A percentile compares a stretch with the other conserved stretches of the same genome.
These are phyloP conservation scores for Aspergillus tanneri DNA, from an alignment of 2,329 filamentous ascomycete species.

Conservation along the genomic window DNA sequence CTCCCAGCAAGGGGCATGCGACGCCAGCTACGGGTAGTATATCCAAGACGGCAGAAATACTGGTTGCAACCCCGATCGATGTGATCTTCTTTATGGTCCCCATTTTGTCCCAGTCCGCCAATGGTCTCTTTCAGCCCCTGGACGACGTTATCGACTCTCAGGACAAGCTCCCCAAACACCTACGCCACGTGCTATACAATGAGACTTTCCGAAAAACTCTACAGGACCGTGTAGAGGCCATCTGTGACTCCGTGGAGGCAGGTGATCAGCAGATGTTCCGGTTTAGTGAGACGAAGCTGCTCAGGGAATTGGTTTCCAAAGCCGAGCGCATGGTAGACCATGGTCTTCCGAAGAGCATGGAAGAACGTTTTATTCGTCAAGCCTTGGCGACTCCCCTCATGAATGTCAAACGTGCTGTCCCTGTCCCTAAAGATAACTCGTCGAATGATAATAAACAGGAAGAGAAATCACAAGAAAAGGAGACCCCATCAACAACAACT, in stretches of 20 bases:
- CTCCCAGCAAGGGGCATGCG: slow-evolving; percentile 44
- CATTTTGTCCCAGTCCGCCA: slow-evolving; percentile 55
- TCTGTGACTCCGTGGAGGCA: slow-evolving; percentile 81
- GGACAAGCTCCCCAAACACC: slow-evolving; percentile 41
- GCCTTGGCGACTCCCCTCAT: slow-evolving; percentile 74
- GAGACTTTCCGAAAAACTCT: slow-evolving; percentile 49
- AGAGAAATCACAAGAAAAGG: slow-evolving; percentile 29
- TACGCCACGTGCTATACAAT: slow-evolving; percentile 43
- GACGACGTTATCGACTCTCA: slow-evolving; percentile 52
- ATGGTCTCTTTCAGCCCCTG: slow-evolving; percentile 46
- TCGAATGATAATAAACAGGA: slow-evolving; percentile 25
- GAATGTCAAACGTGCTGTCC: slow-evolving; percentile 61
- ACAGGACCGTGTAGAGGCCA: slow-evolving; percentile 63
- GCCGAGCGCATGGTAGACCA: slow-evolving; percentile 65
- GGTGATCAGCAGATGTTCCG: slow-evolving; percentile 85
- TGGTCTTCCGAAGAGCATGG: slow-evolving; percentile 74
- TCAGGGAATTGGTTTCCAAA: slow-evolving; percentile 66
- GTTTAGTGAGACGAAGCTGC: slow-evolving; percentile 69
- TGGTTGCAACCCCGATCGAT: slow-evolving; percentile 80
- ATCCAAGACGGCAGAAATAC: slow-evolving; percentile 69
- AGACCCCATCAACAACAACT: slow-evolving; percentile 34
- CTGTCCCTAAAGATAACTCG: slow-evolving; percentile 26
- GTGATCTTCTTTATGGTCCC: slow-evolving; percentile 80
- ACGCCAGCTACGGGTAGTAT: slow-evolving; percentile 49
- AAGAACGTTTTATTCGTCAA: slow-evolving; percentile 77